These are phyloP conservation scores for Clavispora fructus DNA, from an alignment of 805 yeast genomes.

Conservation along the genomic window DNA sequence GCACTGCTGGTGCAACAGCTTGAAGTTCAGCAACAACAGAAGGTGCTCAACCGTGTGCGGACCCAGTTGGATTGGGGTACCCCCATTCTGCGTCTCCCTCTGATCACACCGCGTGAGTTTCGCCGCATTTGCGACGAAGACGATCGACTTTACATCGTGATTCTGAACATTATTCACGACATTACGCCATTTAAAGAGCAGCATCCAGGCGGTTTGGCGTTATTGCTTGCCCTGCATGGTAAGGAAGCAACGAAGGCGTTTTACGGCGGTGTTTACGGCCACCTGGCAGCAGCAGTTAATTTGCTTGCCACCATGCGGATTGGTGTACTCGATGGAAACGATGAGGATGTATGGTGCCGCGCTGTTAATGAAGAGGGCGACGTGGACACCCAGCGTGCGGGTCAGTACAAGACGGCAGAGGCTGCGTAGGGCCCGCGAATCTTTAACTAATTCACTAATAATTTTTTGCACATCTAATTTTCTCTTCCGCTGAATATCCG, in stretches of 20 bases:
- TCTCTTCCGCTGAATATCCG: too few species aligned
- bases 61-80: slow-evolving; percentile 89
- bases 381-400: slow-evolving; percentile 3
- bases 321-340: slow-evolving; percentile 77
- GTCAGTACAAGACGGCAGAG: slow-evolving; percentile 3
- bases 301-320: slow-evolving; percentile 89
- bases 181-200: slow-evolving; percentile 85
- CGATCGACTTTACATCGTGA: slow-evolving; percentile 65
- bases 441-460: neutral
- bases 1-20: slow-evolving; percentile 61
- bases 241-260: slow-evolving; percentile 93
- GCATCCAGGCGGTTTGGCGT: slow-evolving; percentile 89
- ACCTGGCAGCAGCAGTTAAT: slow-evolving; percentile 90
- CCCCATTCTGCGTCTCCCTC: slow-evolving; percentile 82
- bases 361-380: slow-evolving; percentile 60
- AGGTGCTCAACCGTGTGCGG: slow-evolving; percentile 68
- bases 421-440: neutral
- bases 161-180: slow-evolving; percentile 90
- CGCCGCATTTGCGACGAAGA: slow-evolving; percentile 34
- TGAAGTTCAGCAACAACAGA: slow-evolving; percentile 66
- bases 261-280: slow-evolving; percentile 91
- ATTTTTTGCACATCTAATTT: too few species aligned
- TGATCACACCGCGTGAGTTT: slow-evolving; percentile 45
- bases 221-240: slow-evolving; percentile 77
- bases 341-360: slow-evolving; percentile 80